These are phyloP conservation scores for Fusarium sp. DNA, from an alignment of 2,329 filamentous ascomycete species.

Conservation along the genomic window DNA sequence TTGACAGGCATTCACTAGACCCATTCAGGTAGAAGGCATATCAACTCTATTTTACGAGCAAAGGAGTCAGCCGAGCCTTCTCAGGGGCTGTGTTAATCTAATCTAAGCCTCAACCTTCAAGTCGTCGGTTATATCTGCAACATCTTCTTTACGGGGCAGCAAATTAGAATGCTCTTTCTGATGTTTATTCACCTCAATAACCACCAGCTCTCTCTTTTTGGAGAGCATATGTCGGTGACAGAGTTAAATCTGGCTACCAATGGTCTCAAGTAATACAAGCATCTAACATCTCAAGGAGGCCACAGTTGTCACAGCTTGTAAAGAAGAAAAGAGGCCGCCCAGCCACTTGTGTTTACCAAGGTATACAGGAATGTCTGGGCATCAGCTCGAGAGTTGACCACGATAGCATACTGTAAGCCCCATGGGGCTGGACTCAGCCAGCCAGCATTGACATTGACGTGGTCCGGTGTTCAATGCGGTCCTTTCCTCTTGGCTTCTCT, in stretches of 20 bases:
- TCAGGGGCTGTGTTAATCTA: neutral
- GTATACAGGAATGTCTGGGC: neutral
- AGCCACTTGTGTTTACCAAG: neutral
- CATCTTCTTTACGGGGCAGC: neutral
- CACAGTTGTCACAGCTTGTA: neutral
- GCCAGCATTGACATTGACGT: neutral
- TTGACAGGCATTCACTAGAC: neutral
- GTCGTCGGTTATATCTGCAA: neutral
- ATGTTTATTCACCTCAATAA: neutral
- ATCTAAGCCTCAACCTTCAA: neutral
- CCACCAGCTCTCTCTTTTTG: neutral
- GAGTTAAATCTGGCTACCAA: neutral
- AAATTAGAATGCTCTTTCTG: neutral
- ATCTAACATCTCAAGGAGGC: neutral
- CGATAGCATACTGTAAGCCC: neutral
- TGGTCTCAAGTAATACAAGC: neutral
- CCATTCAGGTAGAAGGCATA: neutral
- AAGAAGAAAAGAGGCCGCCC: neutral
- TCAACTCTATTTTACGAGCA: conserved; percentile 1
- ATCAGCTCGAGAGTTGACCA: neutral
- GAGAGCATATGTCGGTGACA: neutral
- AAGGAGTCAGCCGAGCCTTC: neutral
- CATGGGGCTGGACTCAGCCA: neutral
- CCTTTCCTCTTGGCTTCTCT: neutral
- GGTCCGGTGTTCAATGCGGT: neutral